These are phyloP conservation scores for Eutrema salsugineum DNA, from an alignment of 441 rosid species.

Conservation along the genomic window DNA sequence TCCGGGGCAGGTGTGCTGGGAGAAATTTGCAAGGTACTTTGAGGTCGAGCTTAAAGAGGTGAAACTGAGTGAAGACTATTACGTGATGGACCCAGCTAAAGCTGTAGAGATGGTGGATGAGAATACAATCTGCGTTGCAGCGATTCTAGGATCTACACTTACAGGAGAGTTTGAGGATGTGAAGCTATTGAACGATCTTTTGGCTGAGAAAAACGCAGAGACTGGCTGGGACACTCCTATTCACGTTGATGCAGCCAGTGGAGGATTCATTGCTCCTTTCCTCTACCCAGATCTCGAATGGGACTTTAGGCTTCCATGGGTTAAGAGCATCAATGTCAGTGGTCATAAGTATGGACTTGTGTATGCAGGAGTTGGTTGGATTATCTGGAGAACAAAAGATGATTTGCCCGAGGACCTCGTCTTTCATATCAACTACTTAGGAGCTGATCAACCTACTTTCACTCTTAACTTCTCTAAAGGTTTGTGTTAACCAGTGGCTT, in stretches of 20 bases:
- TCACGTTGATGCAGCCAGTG: conserved; percentile 87
- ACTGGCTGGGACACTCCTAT: conserved; percentile 74
- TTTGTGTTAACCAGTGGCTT: background rate
- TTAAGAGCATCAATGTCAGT: conserved; percentile 71
- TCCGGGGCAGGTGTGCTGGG: conserved; percentile 71
- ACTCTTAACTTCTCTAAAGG: conserved; percentile 77
- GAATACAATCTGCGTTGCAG: conserved; percentile 79
- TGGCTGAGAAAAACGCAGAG: conserved; percentile 49
- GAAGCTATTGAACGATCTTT: conserved; percentile 55
- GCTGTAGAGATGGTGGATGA: conserved; percentile 83
- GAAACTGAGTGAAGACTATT: conserved; percentile 62
- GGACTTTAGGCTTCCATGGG: conserved; percentile 78
- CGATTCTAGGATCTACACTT: conserved; percentile 73
- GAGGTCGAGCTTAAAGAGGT: conserved; percentile 84
- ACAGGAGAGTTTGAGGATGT: conserved; percentile 78
- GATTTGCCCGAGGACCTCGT: conserved; percentile 83
- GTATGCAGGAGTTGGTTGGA: conserved; percentile 79
- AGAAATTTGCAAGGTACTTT: conserved; percentile 82
- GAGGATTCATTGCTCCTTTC: conserved; percentile 79
- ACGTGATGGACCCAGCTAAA: conserved; percentile 66
- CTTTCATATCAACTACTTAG: conserved; percentile 84
- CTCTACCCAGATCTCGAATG: conserved; percentile 65
- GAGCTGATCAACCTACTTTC: conserved; percentile 86
- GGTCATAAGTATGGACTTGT: conserved; percentile 87
- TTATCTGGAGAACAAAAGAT: conserved; percentile 69